A percentile compares a stretch with the other conserved stretches of the same genome.
These are phyloP conservation scores for Mycosphaerelloides madeirae DNA, from an alignment of 2,329 filamentous ascomycete genomes.

Conservation along the genomic window DNA sequence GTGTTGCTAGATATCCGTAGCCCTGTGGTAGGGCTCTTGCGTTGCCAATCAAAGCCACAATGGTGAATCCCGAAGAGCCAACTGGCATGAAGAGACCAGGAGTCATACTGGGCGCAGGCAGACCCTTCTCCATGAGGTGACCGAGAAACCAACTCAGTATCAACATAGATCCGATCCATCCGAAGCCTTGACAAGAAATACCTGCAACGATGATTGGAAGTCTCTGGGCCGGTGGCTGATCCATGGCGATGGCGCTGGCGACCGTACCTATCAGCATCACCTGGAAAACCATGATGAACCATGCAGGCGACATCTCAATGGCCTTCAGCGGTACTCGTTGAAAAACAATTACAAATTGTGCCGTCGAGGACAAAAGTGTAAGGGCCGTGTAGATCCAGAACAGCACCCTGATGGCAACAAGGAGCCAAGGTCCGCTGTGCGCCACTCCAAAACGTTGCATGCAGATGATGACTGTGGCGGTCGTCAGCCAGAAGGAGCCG, in stretches of 20 bases:
- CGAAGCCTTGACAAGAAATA: conserved; percentile 43
- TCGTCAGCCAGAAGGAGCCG: conserved; percentile 64
- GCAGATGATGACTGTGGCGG: conserved; percentile 64
- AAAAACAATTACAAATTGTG: conserved; percentile 13
- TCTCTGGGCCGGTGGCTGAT: conserved; percentile 31
- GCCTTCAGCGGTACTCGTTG: conserved; percentile 6
- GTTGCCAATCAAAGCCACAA: conserved; percentile 24
- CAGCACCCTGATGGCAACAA: conserved; percentile 55
- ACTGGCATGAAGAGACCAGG: conserved; percentile 51
- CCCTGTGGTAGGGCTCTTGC: conserved; percentile 17
- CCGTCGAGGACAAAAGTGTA: conserved; percentile 8
- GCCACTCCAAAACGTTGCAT: conserved; percentile 63
- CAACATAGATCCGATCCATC: conserved; percentile 38
- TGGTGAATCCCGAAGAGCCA: conserved; percentile 35
- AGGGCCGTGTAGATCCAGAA: conserved; percentile 62
- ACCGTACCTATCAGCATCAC: conserved; percentile 22
- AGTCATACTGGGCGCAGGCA: conserved; percentile 39
- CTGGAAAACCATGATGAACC: conserved; percentile 18
- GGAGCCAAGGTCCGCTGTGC: conserved; percentile 50
- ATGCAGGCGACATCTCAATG: conserved; percentile 14
- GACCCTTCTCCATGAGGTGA: conserved; percentile 38
- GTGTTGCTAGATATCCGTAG: conserved; percentile 24
- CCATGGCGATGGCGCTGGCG: conserved; percentile 12
- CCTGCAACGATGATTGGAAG: conserved; percentile 43
- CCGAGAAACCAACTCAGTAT: conserved; percentile 40